A percentile compares a stretch with the other conserved stretches of the same genome.
These are phyloP conservation scores for Gamsiella multidivaricata DNA, from an alignment of 192 early-diverging fungal species.

Conservation along the genomic window DNA sequence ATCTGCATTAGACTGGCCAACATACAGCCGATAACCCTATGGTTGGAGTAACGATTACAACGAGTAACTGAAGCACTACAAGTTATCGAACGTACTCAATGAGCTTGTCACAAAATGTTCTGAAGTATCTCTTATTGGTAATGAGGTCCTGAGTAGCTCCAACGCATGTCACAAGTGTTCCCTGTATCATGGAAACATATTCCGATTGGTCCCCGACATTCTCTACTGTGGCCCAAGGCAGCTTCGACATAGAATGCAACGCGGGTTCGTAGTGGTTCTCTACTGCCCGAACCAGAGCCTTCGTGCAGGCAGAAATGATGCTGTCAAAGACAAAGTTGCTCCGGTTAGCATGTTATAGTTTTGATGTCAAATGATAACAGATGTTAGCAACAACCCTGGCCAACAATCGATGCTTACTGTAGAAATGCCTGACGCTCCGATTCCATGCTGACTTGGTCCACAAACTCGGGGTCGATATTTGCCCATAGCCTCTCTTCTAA, in stretches of 20 bases:
- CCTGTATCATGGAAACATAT: conserved; percentile 79
- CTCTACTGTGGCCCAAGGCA: conserved; percentile 84
- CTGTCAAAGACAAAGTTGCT: conserved; percentile 39
- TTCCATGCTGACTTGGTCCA: conserved; percentile 76
- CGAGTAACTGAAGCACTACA: conserved; percentile 4
- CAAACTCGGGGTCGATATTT: conserved; percentile 76
- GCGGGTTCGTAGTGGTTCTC: conserved; percentile 77
- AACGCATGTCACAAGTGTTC: conserved; percentile 65
- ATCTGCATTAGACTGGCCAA: neutral
- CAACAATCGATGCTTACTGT: conserved; percentile 59
- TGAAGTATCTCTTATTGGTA: conserved; percentile 79
- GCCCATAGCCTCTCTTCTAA: conserved; percentile 93
- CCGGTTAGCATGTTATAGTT: neutral
- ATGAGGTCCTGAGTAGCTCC: conserved; percentile 71
- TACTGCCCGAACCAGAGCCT: conserved; percentile 72
- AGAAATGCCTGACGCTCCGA: conserved; percentile 84
- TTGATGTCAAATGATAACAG: neutral
- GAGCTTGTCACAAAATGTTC: conserved; percentile 93
- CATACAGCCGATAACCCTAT: no score
- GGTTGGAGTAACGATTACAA: no score
- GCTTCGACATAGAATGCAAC: conserved; percentile 76
- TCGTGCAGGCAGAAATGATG: conserved; percentile 72
- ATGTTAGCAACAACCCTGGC: neutral
- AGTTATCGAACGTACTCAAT: conserved; percentile 73
- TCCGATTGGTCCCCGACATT: conserved; percentile 94